phyloP scores from a whole-genome alignment of 2,329 filamentous ascomycete species.

The Aspergillus sergii region DNA sequence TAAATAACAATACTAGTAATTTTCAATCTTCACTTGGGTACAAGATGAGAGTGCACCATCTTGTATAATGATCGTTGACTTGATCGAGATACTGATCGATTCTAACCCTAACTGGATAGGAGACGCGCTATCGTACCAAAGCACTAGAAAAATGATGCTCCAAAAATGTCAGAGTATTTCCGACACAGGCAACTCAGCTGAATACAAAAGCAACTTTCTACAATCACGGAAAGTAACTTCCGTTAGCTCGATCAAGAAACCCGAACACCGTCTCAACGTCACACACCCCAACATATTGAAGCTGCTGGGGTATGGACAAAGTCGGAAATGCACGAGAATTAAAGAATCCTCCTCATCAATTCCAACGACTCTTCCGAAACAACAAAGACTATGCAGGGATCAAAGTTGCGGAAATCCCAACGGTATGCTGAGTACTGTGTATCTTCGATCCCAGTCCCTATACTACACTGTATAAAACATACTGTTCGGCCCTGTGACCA shows the following conservation, averaged over 20 bases:
- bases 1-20: background rate
- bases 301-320: background rate
- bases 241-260: background rate
- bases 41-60: background rate
- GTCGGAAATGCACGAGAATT: background rate
- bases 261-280: background rate
- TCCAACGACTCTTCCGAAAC: background rate
- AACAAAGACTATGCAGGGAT: background rate
- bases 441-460: background rate
- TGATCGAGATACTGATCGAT: background rate
- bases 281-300: background rate
- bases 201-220: background rate
- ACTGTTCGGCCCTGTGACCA: conserved; percentile 5
- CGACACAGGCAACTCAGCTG: background rate
- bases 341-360: background rate
- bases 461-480: conserved; percentile 3
- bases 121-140: background rate
- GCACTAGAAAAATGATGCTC: background rate
- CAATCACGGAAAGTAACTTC: background rate
- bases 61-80: background rate
- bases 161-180: background rate
- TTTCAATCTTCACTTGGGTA: background rate
- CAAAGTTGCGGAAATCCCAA: conserved; percentile 4
- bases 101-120: background rate
- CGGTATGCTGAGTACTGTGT: conserved; percentile 7